Evolutionary conservation across 2,329 filamentous ascomycete genomes (phyloP), one percentile per base, ranked within the genome.

Genomic region (Diaporthe batatas): DNA sequence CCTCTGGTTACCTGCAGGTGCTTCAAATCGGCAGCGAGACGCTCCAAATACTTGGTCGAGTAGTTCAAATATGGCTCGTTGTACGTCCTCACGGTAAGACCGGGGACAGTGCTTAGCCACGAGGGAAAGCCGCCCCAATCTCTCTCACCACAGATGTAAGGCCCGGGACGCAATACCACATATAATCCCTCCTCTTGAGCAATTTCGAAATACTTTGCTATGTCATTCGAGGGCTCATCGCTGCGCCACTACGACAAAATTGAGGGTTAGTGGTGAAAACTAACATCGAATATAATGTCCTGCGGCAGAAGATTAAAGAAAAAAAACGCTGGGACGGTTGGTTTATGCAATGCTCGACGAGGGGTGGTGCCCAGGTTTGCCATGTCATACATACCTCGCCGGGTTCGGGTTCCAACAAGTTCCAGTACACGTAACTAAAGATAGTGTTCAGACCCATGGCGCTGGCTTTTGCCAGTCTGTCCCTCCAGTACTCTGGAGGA

Each of bases 391-490:
- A 25, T 65, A 65, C 62, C 62, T 65, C 62, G 0, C 83, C 85
- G 10, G 76, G 82, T 0, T 72, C 75, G 5, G 84, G 84, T 76
- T 87, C 84, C 1, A 88, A 77, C 4, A 85, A 75, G 75, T 88
- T 84, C 86, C 86, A 88, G 76, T 83, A 88, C 6, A 87, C 79
- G 76, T 88, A 88, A 53, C 82, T 83, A 74, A 88, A 87, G 58
- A 87, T 84, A 0, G 85, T 87, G 73, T 87, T 87, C 0, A 87
- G 73, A 0, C 86, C 85, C 84, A 87, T 86, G 1, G 84, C 82
- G 12, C 82, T 78, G 12, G 84, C 86, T 65, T 83, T 85, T 29
- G 77, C 72, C 0, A 87, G 77, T 12, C 86, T 81, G 57, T 87
- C 82, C 21, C 80, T 77, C 86, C 86, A 88, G 76, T 86, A 86